Evolutionary conservation across 495 filamentous ascomycete species (phyloP), one percentile per base, ranked within the genome.

Genomic region (Eremomyces bilateralis): DNA sequence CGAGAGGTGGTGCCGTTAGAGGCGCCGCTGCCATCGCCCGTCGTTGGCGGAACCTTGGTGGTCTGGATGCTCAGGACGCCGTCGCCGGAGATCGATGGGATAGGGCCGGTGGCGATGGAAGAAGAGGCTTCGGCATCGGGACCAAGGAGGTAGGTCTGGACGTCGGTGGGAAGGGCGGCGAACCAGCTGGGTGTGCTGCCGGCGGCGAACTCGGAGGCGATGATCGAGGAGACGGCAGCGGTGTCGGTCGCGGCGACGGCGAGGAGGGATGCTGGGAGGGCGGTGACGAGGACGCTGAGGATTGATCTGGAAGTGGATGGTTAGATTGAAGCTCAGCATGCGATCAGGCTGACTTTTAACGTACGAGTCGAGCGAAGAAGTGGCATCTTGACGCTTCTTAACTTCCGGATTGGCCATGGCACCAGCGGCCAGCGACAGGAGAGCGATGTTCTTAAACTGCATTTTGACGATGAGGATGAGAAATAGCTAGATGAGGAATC

Each of bases 131-230:
- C 34, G 13, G 20, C 4, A 15, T 27, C 43, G 8, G 42, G 40
- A 20, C 25, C 11, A 0, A 41, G 36, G 2, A 49, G 43, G 21
- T 34, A 33, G 37, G 25, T 43, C 37, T 49, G 45, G 21, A 49
- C 44, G 28, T 49, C 46, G 13, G 40, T 3, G 1, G 46, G 46
- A 11, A 49, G 44, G 2, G 44, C 35, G 13, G 42, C 20, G 44
- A 43, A 49, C 46, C 46, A 49, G 0, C 10, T 16, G 1, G 46
- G 46, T n/a, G 41, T 39, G 4, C 34, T 21, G 27, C 46, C 46
- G 13, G 41, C 44, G 1, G 34, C 3, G 33, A 49, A 28, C 2
- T 27, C 31, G 11, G 43, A 46, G 2, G 37, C 29, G 20, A 49
- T 25, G 8, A 31, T 33, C 3, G 34, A 32, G n/a, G 40, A 16